Evolutionary conservation across 371 early-diverging fungal genomes (phyloP), one percentile per base, ranked within the genome.

Genomic region (Funneliformis caledonium): DNA sequence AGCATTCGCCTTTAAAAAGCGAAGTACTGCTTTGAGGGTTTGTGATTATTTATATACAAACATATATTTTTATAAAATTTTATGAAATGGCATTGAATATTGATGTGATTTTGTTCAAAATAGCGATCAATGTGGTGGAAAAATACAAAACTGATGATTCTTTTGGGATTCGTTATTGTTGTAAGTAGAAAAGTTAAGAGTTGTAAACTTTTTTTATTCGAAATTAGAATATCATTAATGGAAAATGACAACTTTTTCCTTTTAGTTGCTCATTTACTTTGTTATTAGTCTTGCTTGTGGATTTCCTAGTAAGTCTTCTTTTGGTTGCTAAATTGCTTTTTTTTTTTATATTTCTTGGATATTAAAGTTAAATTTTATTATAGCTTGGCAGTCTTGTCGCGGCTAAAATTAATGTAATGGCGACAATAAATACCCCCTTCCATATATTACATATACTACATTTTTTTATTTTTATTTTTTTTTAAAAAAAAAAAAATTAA

Each of bases 121-220:
- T 67, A 92, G 87, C 88, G 96, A 68, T 89, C 89, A 72, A 93
- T 96, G 93, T 97, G 97, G 97, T 97, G 96, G 96, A 96, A 96
- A 84, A 96, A 96, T 88, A 90, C 92, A 73, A 93, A 93, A 83
- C 85, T 97, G 65, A 92, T 95, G 90, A 84, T 88, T 42, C 87
- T 93, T 82, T 87, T 96, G 69, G 88, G 84, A n/a, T 78, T 88
- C n/a, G 92, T 92, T 16, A 82, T 89, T 19, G 82, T 96, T 14
- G 91, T 94, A 85, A 90, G 92, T 90, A 59, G 43, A 67, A 37
- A n/a, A 75, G 26, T 26, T 26, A 26, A 26, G 26, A 26, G 26
- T 26, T 33, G 4, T 70, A 12, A 42, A 14, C 11, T 31, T 26
- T 59, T 47, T 12, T 3, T n/a, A 60, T 45, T 5, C 8, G 8